Evolutionary conservation across 2,329 filamentous ascomycete species (phyloP).

Genomic region (Aaosphaeria pasadenensis): DNA sequence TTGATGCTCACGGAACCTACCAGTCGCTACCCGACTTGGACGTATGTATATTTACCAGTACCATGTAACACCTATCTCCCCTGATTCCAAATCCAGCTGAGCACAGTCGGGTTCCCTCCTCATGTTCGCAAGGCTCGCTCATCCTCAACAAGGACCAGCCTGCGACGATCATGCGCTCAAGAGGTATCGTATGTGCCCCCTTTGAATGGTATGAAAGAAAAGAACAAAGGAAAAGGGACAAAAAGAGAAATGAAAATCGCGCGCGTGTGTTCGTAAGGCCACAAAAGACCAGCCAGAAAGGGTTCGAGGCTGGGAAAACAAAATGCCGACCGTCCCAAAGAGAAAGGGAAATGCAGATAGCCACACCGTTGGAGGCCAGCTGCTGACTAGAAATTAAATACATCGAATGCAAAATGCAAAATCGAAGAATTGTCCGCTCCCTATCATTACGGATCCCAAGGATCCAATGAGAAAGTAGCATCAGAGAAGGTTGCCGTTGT

Average conservation of each 20-base stretch:
- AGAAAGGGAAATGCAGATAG: background rate
- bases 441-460: background rate
- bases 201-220: background rate
- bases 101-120: background rate
- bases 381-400: slow-evolving; percentile 12
- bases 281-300: background rate
- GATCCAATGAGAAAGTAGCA: background rate
- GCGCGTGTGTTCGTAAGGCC: background rate
- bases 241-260: background rate
- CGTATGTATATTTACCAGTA: too few species aligned
- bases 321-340: background rate
- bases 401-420: slow-evolving; percentile 5
- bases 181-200: background rate
- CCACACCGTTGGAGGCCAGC: background rate
- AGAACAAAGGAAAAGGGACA: background rate
- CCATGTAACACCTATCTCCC: too few species aligned
- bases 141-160: background rate
- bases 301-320: too few species aligned
- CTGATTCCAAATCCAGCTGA: background rate
- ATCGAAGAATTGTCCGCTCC: background rate
- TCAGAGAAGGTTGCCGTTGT: too few species aligned
- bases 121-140: background rate
- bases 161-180: background rate
- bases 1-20: too few species aligned
- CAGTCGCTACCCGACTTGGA: too few species aligned